Base-by-base conservation (phyloP, 2,329 filamentous ascomycete species). In the Stachybotrys chlorohalonatus region DNA sequence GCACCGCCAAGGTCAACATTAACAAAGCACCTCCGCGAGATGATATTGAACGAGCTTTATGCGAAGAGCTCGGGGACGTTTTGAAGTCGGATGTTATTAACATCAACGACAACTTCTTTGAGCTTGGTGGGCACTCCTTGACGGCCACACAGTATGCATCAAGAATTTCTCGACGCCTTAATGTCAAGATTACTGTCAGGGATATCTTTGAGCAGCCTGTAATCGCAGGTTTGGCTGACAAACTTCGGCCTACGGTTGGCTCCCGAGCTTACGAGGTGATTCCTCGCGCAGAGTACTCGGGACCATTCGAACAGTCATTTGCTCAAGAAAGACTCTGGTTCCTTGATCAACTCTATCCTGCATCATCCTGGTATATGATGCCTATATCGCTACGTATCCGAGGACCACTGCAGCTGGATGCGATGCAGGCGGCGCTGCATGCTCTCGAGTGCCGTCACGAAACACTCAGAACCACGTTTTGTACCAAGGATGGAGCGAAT, bases 61-160 rank as follows among this genome's bases (percentile, higher is more conserved):
- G 24, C 4, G 24, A 24, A 24, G 24, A 24, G 24, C 4, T 24
- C 2, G 24, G 24, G 24, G 24, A 24, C 4, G 24, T 24, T 24
- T 24, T 24, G 24, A 24, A 24, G 24, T 24, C 24, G 24, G 4
- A 24, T 24, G 24, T 2, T 24, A 24, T 24, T 4, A 24, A 4
- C 24, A 24, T 24, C 24, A 24, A 16, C 15, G 60, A 64, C 47
- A 57, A 58, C 17, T 68, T 68, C 52, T 65, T 68, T 53, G 55
- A 54, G 7, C 56, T 67, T 0, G 65, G 65, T 3, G 65, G 65
- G 1, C 59, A 66, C 48, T 67, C 65, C 0, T 57, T 66, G 17
- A 49, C 53, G 1, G 61, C 63, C 1, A 66, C 66, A 55, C 24
- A 4, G 24, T 24, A 24, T 24, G 24, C 24, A 24, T 24, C 24